phyloP scores from a whole-genome alignment of 257 asterid species.

The Marsdenia floribunda region DNA sequence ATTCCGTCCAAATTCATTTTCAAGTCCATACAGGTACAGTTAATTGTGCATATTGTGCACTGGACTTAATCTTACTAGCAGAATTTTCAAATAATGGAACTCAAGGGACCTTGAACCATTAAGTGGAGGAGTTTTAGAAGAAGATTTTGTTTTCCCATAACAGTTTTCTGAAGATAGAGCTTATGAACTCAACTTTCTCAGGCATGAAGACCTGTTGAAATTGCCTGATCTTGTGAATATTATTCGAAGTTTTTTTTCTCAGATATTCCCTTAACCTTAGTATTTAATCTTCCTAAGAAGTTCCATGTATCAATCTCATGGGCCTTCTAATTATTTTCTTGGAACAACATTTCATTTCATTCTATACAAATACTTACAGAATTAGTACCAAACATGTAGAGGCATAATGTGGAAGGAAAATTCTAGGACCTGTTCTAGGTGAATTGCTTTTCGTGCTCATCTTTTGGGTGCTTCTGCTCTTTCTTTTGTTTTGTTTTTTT shows the following conservation, averaged over 20 bases:
- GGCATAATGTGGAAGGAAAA: neutral
- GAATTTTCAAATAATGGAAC: neutral
- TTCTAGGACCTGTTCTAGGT: neutral
- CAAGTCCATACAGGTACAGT: constrained; percentile 92
- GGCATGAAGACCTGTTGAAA: neutral
- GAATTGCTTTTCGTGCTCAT: constrained; percentile 1
- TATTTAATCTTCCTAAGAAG: neutral
- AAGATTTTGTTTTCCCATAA: neutral
- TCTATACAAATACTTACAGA: neutral
- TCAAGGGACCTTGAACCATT: constrained; percentile 3
- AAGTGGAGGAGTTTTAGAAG: neutral
- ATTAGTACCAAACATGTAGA: neutral
- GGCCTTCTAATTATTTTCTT: neutral
- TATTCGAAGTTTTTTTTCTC: neutral
- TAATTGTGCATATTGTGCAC: constrained; percentile 15
- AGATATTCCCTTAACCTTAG: neutral
- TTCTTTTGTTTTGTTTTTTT: no score
- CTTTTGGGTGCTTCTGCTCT: neutral
- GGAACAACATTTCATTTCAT: neutral
- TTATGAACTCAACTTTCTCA: neutral
- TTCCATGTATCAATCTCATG: neutral
- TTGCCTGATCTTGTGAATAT: neutral
- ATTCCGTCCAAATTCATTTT: constrained; percentile 69
- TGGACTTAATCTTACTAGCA: constrained; percentile 1
- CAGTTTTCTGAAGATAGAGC: neutral